Evolutionary conservation across 2,329 filamentous ascomycete species (phyloP), one percentile per base, ranked within the genome.

Genomic region (Ophiocordyceps camponoti-floridani): DNA sequence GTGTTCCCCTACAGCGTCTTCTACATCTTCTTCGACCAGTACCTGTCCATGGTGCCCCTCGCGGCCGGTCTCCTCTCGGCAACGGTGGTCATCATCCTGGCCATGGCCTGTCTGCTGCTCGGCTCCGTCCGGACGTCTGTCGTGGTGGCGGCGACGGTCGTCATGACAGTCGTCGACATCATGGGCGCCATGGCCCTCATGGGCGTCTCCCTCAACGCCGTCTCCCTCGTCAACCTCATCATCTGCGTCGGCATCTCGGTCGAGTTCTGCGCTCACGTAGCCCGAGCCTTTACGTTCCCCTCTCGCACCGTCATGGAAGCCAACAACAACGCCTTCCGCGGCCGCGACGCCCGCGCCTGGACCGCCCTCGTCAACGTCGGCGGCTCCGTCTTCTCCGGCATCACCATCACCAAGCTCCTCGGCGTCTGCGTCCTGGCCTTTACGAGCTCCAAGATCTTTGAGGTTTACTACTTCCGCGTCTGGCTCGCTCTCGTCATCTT

Each of bases 21-120:
- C 61, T 98, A 98, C 67, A 88, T 98, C 59, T 98, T 96, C 73
- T 98, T 98, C 59, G 91, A 98, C 58, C 91, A 96, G 59, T 98
- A 98, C 57, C 74, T 85, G 6, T 76, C 75, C 47, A 96, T 98
- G 48, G 77, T 94, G 18, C 71, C 73, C 11, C 71, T 96, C 4
- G 88, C 89, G 0, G 81, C 74, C 1, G 77, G 81, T 0, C 75
- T 98, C 1, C 73, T 98, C 28, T 82, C 82, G 38, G 82, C 84
- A 4, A 89, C 87, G 0, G 69, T 96, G 13, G 84, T 73, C 26
- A 84, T 94, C 51, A 94, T 96, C 47, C 82, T 95, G 47, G 58
- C 83, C 47, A 74, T 98, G 41, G 82, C 85, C 0, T 79, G 82
- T 0, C 53, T 87, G 13, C 76, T 98, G 0, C 73, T 98, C 2